Conservation (phyloP, 352 stramenopile species). For the Globisporangium nodosum region DNA sequence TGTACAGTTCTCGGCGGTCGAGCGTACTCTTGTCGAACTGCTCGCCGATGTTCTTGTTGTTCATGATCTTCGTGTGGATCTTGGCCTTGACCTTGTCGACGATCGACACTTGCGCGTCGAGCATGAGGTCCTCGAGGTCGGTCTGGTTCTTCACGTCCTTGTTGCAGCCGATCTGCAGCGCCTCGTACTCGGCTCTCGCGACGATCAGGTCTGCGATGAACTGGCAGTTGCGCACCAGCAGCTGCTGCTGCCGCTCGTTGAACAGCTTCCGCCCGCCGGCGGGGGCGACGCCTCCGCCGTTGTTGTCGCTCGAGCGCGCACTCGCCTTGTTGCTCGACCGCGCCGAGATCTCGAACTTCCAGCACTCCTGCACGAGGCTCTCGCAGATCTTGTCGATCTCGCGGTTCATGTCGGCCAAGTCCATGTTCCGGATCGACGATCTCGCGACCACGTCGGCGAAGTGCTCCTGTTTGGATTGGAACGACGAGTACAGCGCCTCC, state of each 20-base stretch:
- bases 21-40: conserved; percentile 82
- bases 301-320: conserved; percentile 30
- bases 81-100: conserved; percentile 74
- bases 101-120: conserved; percentile 49
- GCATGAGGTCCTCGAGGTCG: conserved; percentile 56
- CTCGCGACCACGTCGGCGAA: conserved; percentile 72
- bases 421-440: conserved; percentile 81
- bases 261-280: conserved; percentile 49
- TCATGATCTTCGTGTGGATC: conserved; percentile 83
- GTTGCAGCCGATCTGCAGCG: conserved; percentile 63
- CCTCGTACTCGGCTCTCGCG: conserved; percentile 69
- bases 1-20: conserved; percentile 72
- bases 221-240: conserved; percentile 73
- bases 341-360: conserved; percentile 83
- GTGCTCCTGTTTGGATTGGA: conserved; percentile 78
- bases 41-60: conserved; percentile 87
- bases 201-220: conserved; percentile 79
- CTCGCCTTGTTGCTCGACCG: conserved; percentile 47
- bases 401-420: conserved; percentile 68
- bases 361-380: conserved; percentile 78
- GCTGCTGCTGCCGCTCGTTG: conserved; percentile 76
- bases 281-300: conserved; percentile 20
- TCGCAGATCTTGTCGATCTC: conserved; percentile 78
- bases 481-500: conserved; percentile 72
- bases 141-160: conserved; percentile 40